These are phyloP conservation scores for Spirogloea muscicola DNA, from an alignment of 139 green algal genomes.

Conservation along the genomic window DNA sequence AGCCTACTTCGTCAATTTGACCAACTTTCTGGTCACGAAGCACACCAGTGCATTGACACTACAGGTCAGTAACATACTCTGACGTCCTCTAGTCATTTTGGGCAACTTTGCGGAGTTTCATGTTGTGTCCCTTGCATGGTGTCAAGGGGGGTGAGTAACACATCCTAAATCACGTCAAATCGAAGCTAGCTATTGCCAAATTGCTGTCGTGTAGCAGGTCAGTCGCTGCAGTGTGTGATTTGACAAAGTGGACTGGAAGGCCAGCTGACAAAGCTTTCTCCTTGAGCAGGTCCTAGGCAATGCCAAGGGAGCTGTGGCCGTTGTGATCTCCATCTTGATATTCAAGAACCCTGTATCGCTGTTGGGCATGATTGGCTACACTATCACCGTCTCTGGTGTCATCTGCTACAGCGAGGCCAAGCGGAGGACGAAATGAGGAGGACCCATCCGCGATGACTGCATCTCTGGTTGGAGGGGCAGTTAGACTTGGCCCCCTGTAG, in stretches of 20 bases:
- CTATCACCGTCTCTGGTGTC: conserved; percentile 74
- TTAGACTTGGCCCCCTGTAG: no score
- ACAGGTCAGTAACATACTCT: conserved; percentile 80
- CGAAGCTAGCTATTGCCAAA: not conserved
- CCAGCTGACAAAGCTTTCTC: not conserved
- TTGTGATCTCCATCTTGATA: conserved; percentile 71
- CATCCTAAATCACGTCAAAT: not conserved
- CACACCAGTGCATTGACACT: conserved; percentile 89
- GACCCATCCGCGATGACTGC: no score
- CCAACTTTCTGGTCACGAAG: conserved; percentile 97
- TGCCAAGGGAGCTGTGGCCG: conserved; percentile 89
- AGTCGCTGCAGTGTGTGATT: not conserved
- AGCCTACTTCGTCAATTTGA: conserved; percentile 94
- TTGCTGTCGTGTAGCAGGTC: not conserved
- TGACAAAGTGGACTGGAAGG: no score
- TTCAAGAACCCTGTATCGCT: conserved; percentile 81
- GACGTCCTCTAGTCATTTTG: no score
- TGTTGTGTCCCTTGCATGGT: no score
- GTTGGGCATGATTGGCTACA: conserved; percentile 72
- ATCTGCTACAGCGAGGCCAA: conserved; percentile 63
- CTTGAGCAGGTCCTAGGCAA: conserved; percentile 76
- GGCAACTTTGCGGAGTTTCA: no score
- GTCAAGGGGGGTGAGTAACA: no score
- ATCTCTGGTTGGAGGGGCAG: no score
- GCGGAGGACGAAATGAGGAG: conserved; percentile 25